A percentile compares a stretch with the other conserved stretches of the same genome.
Evolutionary conservation across 805 yeast species (phyloP).

Genomic region (Limtongia smithiae): DNA sequence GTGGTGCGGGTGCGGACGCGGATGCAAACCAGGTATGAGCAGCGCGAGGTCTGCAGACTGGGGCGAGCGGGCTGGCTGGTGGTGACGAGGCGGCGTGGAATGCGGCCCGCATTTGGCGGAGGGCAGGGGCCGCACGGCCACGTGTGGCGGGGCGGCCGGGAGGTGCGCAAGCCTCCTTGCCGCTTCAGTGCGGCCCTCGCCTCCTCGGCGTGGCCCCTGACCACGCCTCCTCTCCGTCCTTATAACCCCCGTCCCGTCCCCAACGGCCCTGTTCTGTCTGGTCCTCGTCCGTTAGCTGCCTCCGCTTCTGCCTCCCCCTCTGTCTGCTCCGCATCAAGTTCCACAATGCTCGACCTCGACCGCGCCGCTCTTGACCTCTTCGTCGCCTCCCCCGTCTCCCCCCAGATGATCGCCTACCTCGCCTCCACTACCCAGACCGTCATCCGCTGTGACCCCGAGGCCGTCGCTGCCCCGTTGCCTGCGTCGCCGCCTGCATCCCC

Average conservation of each 20-base stretch:
- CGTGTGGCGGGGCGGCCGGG: slow-evolving; percentile 1
- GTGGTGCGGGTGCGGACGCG: slow-evolving; percentile 1
- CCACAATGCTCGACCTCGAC: slow-evolving; percentile 23
- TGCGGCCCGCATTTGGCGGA: too few relatives aligned
- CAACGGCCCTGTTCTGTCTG: background rate
- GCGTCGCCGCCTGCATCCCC: slow-evolving; percentile 43
- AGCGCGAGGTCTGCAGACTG: too few relatives aligned
- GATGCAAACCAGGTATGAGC: too few relatives aligned
- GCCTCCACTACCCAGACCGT: slow-evolving; percentile 42
- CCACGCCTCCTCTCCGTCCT: slow-evolving; percentile 1
- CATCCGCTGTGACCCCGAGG: slow-evolving; percentile 38
- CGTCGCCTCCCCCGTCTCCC: slow-evolving; percentile 42
- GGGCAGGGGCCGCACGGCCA: background rate
- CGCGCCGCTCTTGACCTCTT: slow-evolving; percentile 41
- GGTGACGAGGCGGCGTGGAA: too few relatives aligned
- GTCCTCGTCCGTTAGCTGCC: background rate
- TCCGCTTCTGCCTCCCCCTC: background rate
- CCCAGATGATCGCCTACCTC: slow-evolving; percentile 42
- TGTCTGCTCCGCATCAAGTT: background rate
- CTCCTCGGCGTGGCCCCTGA: slow-evolving; percentile 10
- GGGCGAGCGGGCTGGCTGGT: too few relatives aligned
- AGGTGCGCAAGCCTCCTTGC: slow-evolving; percentile 1
- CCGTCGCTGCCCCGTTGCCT: slow-evolving; percentile 30
- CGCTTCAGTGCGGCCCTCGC: background rate
- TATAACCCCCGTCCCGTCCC: slow-evolving; percentile 1